These are phyloP conservation scores for Podospora bellae-mahoneyi DNA, from an alignment of 495 filamentous ascomycete genomes.

Conservation along the genomic window DNA sequence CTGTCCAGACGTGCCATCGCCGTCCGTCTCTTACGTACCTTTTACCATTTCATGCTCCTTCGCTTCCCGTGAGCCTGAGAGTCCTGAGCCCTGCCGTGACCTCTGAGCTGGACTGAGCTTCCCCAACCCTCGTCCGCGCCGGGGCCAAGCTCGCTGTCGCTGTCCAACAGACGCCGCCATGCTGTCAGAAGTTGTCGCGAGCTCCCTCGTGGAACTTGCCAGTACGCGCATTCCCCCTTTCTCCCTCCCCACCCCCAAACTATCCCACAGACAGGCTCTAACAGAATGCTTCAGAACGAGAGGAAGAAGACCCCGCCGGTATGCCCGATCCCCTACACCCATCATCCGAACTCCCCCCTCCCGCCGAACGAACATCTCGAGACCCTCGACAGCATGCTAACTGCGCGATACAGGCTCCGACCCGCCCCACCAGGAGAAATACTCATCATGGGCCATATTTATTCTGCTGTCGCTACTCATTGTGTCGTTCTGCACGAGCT, in stretches of 20 bases:
- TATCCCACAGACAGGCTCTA: conserved; percentile 16
- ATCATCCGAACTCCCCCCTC: neutral
- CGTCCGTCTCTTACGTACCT: conserved; percentile 14
- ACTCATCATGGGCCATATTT: conserved; percentile 93
- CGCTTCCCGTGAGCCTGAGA: conserved; percentile 8
- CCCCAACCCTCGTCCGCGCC: conserved; percentile 6
- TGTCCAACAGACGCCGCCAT: conserved; percentile 17
- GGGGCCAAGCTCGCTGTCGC: conserved; percentile 13
- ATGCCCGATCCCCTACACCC: conserved; percentile 18
- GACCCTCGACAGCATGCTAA: conserved; percentile 2
- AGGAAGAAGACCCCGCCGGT: conserved; percentile 53
- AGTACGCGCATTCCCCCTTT: conserved; percentile 31
- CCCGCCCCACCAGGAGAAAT: conserved; percentile 74
- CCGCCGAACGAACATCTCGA: neutral
- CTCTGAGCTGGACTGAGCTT: neutral
- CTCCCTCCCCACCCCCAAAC: neutral
- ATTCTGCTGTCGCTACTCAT: conserved; percentile 93
- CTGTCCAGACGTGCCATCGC: neutral
- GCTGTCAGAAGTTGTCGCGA: conserved; percentile 35
- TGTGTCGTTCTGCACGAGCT: conserved; percentile 92
- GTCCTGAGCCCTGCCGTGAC: conserved; percentile 5
- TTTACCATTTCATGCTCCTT: conserved; percentile 20
- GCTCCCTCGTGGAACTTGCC: conserved; percentile 41
- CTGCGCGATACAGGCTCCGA: conserved; percentile 38
- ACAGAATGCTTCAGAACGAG: conserved; percentile 41